These are phyloP conservation scores for Millerozyma acaciae DNA, from an alignment of 805 yeast genomes.

Conservation along the genomic window DNA sequence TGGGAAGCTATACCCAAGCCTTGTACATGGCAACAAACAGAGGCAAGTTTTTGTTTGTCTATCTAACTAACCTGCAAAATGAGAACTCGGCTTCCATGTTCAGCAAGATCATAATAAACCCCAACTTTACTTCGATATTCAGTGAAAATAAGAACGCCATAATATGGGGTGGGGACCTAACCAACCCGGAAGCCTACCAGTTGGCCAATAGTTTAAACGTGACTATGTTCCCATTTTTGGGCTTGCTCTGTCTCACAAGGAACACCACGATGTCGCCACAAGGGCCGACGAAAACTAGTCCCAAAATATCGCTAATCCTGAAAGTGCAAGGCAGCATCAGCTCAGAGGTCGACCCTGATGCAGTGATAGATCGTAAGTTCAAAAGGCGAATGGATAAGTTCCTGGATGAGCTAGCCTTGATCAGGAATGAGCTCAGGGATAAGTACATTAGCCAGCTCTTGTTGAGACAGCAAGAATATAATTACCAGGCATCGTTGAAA, in stretches of 20 bases:
- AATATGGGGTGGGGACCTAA: constrained; percentile 85
- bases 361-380: constrained; percentile 36
- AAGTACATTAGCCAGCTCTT: constrained; percentile 54
- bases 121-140: constrained; percentile 41
- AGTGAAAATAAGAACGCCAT: constrained; percentile 46
- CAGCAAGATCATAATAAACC: constrained; percentile 49
- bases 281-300: constrained; percentile 49
- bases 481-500: constrained; percentile 66
- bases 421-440: constrained; percentile 63
- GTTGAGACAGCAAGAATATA: constrained; percentile 70
- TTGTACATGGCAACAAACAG: constrained; percentile 64
- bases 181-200: constrained; percentile 79
- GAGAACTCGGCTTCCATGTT: constrained; percentile 57
- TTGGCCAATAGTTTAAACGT: constrained; percentile 72
- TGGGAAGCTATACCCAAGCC: constrained; percentile 80
- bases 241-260: constrained; percentile 67
- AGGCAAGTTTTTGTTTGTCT: constrained; percentile 68
- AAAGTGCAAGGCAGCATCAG: constrained; percentile 61
- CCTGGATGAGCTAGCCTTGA: constrained; percentile 54
- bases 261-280: constrained; percentile 50
- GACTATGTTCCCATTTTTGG: constrained; percentile 77
- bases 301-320: constrained; percentile 58
- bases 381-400: constrained; percentile 49
- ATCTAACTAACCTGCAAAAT: constrained; percentile 69
- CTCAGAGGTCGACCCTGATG: constrained; percentile 31